phyloP scores from a whole-genome alignment of 768 basidiomycete species.

The Tylopilus vinaceipallidus region DNA sequence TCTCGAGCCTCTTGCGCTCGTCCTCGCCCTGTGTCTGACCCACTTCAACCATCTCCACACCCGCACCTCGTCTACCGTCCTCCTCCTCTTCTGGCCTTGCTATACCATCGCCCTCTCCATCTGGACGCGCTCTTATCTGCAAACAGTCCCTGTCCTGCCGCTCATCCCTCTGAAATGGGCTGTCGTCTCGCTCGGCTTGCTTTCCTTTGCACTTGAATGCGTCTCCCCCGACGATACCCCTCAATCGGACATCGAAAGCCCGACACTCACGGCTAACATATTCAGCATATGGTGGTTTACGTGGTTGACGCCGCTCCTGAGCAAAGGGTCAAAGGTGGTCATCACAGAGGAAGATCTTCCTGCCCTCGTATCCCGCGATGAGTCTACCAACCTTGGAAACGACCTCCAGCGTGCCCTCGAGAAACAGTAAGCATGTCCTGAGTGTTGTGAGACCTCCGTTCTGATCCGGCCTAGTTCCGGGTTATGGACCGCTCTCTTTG shows the following conservation, averaged over 20 bases:
- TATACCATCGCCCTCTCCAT: constrained; percentile 50
- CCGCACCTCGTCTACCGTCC: constrained; percentile 63
- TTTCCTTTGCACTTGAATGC: constrained; percentile 65
- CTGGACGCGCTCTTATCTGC: constrained; percentile 59
- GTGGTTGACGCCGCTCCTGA: constrained; percentile 85
- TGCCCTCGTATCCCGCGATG: constrained; percentile 62
- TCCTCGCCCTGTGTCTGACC: constrained; percentile 50
- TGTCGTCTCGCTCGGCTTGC: constrained; percentile 43
- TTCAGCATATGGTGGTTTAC: constrained; percentile 81
- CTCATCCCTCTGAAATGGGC: constrained; percentile 46
- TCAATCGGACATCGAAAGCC: constrained; percentile 55
- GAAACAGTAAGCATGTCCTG: constrained; percentile 51
- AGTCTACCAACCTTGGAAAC: constrained; percentile 64
- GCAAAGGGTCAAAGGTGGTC: constrained; percentile 58
- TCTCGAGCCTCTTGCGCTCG: constrained; percentile 56
- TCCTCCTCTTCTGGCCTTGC: constrained; percentile 82
- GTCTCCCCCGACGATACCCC: constrained; percentile 58
- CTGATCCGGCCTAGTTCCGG: constrained; percentile 41
- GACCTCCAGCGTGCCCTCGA: constrained; percentile 60
- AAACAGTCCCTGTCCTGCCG: constrained; percentile 30
- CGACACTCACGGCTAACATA: constrained; percentile 72
- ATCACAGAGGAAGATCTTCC: constrained; percentile 89
- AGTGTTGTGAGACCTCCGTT: neutral
- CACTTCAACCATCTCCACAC: constrained; percentile 69
- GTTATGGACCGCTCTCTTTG: constrained; percentile 71